These are phyloP conservation scores for Pleochaeta shiraiana DNA, from an alignment of 2,329 filamentous ascomycete species.

Conservation along the genomic window DNA sequence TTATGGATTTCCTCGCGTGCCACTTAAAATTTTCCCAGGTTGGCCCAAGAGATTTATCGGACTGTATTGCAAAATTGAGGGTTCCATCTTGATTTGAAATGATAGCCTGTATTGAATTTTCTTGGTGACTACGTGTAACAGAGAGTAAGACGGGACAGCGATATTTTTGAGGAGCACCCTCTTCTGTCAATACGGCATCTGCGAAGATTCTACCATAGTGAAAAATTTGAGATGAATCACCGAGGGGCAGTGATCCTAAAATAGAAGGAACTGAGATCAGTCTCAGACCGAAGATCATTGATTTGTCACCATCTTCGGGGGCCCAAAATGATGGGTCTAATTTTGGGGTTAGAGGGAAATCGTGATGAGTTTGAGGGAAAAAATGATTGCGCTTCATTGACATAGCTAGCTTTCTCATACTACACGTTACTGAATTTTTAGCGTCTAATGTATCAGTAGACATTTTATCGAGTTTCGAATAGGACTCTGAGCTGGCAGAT, in stretches of 20 bases:
- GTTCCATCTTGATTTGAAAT: slow-evolving; percentile 62
- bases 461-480: slow-evolving; percentile 10
- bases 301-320: slow-evolving; percentile 29
- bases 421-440: slow-evolving; percentile 34
- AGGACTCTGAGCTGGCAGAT: slow-evolving; percentile 8
- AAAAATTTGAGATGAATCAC: slow-evolving; percentile 53
- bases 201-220: slow-evolving; percentile 61
- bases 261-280: slow-evolving; percentile 20
- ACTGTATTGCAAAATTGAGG: slow-evolving; percentile 52
- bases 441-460: slow-evolving; percentile 24
- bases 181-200: slow-evolving; percentile 52
- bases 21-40: slow-evolving; percentile 69
- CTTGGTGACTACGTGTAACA: slow-evolving; percentile 45
- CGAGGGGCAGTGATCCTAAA: slow-evolving; percentile 49
- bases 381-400: slow-evolving; percentile 75
- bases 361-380: slow-evolving; percentile 41
- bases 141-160: slow-evolving; percentile 56
- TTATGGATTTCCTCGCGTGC: slow-evolving; percentile 41
- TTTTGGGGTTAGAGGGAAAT: slow-evolving; percentile 47
- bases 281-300: slow-evolving; percentile 13
- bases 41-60: slow-evolving; percentile 42
- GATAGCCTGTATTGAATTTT: slow-evolving; percentile 47
- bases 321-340: slow-evolving; percentile 70
- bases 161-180: slow-evolving; percentile 43
- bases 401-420: slow-evolving; percentile 49